Evolutionary conservation across 169 alveolate genomes (phyloP).

Genomic region (Plasmodium gallinaceum): DNA sequence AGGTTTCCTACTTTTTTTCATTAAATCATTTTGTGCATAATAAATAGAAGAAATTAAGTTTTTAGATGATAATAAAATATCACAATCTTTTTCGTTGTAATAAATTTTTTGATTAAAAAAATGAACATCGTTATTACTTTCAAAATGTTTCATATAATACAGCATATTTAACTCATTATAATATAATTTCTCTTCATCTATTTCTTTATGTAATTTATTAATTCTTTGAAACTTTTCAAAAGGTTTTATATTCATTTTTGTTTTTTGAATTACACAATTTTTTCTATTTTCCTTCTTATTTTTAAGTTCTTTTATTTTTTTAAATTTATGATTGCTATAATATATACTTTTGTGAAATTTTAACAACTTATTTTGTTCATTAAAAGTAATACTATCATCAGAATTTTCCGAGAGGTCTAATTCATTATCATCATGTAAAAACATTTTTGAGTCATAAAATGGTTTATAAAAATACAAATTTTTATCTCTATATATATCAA

Average conservation of each 20-base stretch:
- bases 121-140: slow-evolving; percentile 11
- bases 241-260: background rate
- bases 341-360: background rate
- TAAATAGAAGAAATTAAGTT: slow-evolving; percentile 1
- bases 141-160: slow-evolving; percentile 8
- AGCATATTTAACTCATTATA: slow-evolving; percentile 21
- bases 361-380: background rate
- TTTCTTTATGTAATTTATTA: slow-evolving; percentile 10
- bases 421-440: slow-evolving; percentile 10
- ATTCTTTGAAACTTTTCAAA: slow-evolving; percentile 10
- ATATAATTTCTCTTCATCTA: background rate
- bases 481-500: background rate
- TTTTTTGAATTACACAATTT: background rate
- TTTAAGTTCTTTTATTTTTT: background rate
- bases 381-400: background rate
- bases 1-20: background rate
- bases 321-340: background rate
- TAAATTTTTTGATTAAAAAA: slow-evolving; percentile 3
- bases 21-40: slow-evolving; percentile 8
- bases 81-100: slow-evolving; percentile 15
- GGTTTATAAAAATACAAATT: slow-evolving; percentile 25
- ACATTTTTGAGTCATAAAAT: slow-evolving; percentile 7
- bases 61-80: background rate
- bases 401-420: background rate
- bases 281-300: background rate